Evolutionary conservation across 306 rosid genomes (phyloP).

Genomic region (Inga oerstediana): DNA sequence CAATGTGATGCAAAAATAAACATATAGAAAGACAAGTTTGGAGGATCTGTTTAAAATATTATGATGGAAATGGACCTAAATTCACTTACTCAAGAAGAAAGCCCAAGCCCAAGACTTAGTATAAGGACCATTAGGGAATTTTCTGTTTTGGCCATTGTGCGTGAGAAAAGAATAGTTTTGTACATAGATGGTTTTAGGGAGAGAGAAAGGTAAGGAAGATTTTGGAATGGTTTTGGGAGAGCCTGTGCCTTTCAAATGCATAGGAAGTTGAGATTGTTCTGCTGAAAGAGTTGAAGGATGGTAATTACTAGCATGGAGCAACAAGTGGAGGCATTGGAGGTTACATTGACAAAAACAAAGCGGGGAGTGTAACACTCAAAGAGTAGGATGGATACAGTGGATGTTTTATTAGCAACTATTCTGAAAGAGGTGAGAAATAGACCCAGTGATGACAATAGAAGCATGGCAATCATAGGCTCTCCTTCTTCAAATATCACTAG

Average conservation of each 20-base stretch:
- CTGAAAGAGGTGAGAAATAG: neutral
- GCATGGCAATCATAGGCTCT: neutral
- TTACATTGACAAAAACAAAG: neutral
- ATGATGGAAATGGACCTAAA: neutral
- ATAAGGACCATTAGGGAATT: neutral
- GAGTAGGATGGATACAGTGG: neutral
- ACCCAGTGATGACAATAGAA: neutral
- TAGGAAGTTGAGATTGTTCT: neutral
- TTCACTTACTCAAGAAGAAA: neutral
- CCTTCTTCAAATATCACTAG: neutral
- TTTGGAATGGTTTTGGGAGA: neutral
- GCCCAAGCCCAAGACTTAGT: neutral
- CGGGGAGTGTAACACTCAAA: neutral
- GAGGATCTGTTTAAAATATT: neutral
- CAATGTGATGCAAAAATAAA: neutral
- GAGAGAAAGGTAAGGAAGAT: neutral
- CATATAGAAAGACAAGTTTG: neutral
- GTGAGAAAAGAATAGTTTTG: neutral
- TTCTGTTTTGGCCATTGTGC: neutral
- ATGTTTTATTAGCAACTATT: neutral
- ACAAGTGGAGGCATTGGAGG: neutral
- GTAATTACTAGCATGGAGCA: neutral
- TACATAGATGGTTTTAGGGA: neutral
- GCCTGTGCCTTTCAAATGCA: neutral
- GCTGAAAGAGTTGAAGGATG: neutral